Percentiles rank a stretch among this genome's conserved stretches.
Conservation (phyloP, 495 filamentous ascomycete genomes). For the Penicillium daleae region DNA sequence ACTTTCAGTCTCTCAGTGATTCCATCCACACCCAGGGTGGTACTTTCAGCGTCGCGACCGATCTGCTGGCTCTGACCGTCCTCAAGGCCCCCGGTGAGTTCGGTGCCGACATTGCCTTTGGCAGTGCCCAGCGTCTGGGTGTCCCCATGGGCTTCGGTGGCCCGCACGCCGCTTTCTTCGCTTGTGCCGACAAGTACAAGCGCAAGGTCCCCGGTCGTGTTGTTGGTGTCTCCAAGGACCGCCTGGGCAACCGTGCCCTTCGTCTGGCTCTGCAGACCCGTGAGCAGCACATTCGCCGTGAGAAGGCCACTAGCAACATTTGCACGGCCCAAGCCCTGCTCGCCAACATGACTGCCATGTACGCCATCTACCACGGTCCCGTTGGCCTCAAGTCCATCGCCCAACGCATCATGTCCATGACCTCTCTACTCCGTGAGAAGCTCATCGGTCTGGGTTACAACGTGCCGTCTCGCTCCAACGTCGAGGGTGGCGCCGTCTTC, state of each 20-base stretch:
- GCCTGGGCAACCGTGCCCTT: constrained; percentile 82
- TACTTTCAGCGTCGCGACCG: constrained; percentile 87
- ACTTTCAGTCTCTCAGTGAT: constrained; percentile 75
- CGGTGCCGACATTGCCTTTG: constrained; percentile 96
- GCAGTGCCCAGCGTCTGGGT: constrained; percentile 92
- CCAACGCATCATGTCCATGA: constrained; percentile 70
- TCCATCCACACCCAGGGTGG: constrained; percentile 78
- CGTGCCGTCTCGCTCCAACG: constrained; percentile 58
- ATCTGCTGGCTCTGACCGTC: constrained; percentile 86
- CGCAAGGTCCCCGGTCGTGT: constrained; percentile 94
- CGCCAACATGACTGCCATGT: constrained; percentile 97
- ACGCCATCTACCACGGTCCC: constrained; percentile 96
- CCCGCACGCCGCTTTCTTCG: constrained; percentile 97
- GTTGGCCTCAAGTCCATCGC: constrained; percentile 84
- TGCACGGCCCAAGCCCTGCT: constrained; percentile 95
- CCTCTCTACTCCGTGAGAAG: constrained; percentile 69
- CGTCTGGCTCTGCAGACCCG: constrained; percentile 89
- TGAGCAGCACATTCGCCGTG: constrained; percentile 95
- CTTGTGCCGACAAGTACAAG: constrained; percentile 90
- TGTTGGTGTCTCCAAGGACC: constrained; percentile 91
- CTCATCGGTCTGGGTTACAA: constrained; percentile 68
- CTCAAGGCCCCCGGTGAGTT: constrained; percentile 94
- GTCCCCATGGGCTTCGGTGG: constrained; percentile 95
- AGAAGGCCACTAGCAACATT: constrained; percentile 99
- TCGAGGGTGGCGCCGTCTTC: constrained; percentile 63